A percentile compares a stretch with the other conserved stretches of the same genome.
phyloP scores from a whole-genome alignment of 1,284 basidiomycete species.

The Termitomyces sp. region DNA sequence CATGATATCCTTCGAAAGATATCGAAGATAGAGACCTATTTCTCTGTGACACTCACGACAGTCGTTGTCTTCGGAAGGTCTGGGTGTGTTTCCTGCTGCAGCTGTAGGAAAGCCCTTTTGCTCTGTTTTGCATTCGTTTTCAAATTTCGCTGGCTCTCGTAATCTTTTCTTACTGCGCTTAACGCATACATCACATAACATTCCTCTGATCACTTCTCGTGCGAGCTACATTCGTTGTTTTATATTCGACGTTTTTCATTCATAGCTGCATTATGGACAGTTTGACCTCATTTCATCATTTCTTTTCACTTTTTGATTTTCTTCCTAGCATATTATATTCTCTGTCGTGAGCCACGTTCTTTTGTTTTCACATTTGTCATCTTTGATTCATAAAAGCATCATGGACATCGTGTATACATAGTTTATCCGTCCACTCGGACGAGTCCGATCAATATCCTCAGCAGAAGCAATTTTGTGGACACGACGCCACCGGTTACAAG shows the following conservation, averaged over 20 bases:
- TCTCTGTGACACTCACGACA: neutral
- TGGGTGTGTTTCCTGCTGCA: neutral
- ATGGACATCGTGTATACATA: slow-evolving; percentile 1
- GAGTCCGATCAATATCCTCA: neutral
- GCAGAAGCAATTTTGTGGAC: neutral
- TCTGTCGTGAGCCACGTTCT: neutral
- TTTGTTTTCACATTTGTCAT: neutral
- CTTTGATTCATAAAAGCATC: neutral
- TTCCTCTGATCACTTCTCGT: neutral
- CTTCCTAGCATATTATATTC: neutral
- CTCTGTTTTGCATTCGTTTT: neutral
- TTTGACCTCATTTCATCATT: neutral
- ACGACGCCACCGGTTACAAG: neutral
- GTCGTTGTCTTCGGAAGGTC: neutral
- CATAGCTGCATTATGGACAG: neutral
- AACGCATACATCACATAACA: neutral
- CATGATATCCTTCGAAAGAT: no score
- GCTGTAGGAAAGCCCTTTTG: neutral
- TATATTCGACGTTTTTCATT: neutral
- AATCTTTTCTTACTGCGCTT: neutral
- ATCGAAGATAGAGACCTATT: neutral
- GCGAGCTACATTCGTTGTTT: neutral
- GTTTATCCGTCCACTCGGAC: neutral
- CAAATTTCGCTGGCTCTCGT: neutral
- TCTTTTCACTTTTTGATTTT: neutral